Evolutionary conservation across 345 rosid genomes (phyloP), one percentile per base, ranked within the genome.

Genomic region (Viola odorata): DNA sequence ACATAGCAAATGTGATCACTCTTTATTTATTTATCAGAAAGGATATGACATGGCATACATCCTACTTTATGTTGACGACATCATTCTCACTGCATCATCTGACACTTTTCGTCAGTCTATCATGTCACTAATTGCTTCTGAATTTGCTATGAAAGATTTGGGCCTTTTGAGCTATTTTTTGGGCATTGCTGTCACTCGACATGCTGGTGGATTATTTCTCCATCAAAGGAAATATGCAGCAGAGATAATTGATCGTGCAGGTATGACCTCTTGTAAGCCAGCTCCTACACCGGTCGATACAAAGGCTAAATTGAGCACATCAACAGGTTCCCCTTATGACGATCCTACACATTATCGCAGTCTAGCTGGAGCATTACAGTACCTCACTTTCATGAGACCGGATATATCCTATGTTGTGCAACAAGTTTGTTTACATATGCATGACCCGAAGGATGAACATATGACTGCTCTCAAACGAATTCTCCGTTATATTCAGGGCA

Each of bases 81-180:
- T 58, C 3, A 42, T 58, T 7, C 54, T 60, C 10, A 48, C 45
- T 6, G 44, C 53, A 11, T 47, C 44, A 2, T 60, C 64, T 0
- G 3, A 2, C 7, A 2, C 39, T 45, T 41, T 60, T 8, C 64
- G 42, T 0, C 13, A n/a, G 11, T 4, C 14, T 1, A 60, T 60
- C 5, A 60, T 60, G 0, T 9, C 7, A 23, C 32, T 23, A 23
- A 1, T 23, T 23, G 32, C 44, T 13, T 10, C 54, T 37, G 50
- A 58, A 8, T 58, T 57, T 15, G 60, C 60, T 3, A 15, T 57
- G 61, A 57, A 57, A 14, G 38, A 57, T 12, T 39, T 57, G 14
- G 62, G 64, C 5, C 63, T 53, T 36, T 12, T 60, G 17, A 60
- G 53, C 12, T 60, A 42, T 60, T 60, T 60, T 45, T n/a, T 60